Evolutionary conservation across 2,329 filamentous ascomycete species (phyloP), one percentile per base, ranked within the genome.

Genomic region (Colletotrichum salicis): DNA sequence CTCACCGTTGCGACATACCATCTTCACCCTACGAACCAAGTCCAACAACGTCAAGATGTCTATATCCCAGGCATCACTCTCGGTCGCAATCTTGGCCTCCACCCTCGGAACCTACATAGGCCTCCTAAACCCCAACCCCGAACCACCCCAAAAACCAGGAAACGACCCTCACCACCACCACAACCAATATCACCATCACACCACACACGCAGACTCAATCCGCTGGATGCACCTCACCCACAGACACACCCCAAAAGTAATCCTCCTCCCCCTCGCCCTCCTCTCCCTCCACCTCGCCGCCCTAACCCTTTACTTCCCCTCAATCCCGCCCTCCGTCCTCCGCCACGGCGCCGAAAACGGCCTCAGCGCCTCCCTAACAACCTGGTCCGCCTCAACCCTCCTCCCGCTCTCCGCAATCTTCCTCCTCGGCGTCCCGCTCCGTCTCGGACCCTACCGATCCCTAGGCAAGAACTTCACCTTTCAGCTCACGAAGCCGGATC

Each of bases 391-490:
- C 12, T 72, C 77, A 19, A 83, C 82, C 1, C 71, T 75, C 1
- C 60, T 84, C 24, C 82, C 82, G 2, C 60, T 84, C 8, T 76
- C 75, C 0, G 71, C 82, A 0, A 77, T 83, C 22, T 33, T 70
- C 65, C 56, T 82, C 64, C 54, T 27, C 61, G 71, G 71, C 59
- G 35, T 72, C 37, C 77, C 79, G 29, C 74, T 82, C 5, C 80
- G 80, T 6, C 69, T 82, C 12, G 66, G 79, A 0, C 82, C 86
- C 0, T 89, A 84, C 73, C 77, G 79, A 0, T 77, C 81, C 0
- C 81, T 90, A 0, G 88, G 87, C 1, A 79, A 77, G 11, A 84
- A 87, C 68, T 90, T 89, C 74, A 90, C 87, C 0, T 90, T 88
- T 74, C 80, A 82, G 2, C 82, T 90, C 2, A 78, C 83, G 0